These are phyloP conservation scores for Fusarium compactum DNA, from an alignment of 2,329 filamentous ascomycete species.

Conservation along the genomic window DNA sequence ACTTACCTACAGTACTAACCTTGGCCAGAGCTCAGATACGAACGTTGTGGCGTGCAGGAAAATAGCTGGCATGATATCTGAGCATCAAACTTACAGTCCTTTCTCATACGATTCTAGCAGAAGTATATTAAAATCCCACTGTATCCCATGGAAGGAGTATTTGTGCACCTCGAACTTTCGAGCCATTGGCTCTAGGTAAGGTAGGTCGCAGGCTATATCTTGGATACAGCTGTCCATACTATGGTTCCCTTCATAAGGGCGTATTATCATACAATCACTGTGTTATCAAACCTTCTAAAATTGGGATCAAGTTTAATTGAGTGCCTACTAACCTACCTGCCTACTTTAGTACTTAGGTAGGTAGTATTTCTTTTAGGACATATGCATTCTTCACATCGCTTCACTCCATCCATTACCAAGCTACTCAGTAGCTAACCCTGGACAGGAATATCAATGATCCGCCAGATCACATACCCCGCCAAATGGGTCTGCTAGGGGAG, in stretches of 20 bases:
- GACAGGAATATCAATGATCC: constrained; percentile 50
- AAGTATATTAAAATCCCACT: not conserved
- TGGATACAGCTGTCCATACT: too few relatives aligned
- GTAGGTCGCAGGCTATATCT: too few relatives aligned
- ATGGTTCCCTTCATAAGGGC: not conserved
- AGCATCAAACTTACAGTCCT: not conserved
- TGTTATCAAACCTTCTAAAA: not conserved
- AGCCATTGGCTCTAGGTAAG: not conserved
- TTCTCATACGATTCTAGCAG: not conserved
- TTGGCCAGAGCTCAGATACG: constrained; percentile 15
- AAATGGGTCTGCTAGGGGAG: constrained; percentile 33
- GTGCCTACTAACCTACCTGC: not conserved
- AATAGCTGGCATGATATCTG: not conserved
- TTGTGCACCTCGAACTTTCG: not conserved
- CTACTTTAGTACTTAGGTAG: too few relatives aligned
- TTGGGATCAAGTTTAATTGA: not conserved
- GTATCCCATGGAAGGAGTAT: not conserved
- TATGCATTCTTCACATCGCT: not conserved
- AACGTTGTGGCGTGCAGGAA: constrained; percentile 25
- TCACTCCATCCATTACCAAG: not conserved
- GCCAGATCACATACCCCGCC: constrained; percentile 44
- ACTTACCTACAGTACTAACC: constrained; percentile 18
- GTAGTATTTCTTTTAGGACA: too few relatives aligned
- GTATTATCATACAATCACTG: not conserved
- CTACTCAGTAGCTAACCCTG: constrained; percentile 7